phyloP scores from a whole-genome alignment of 1,139 yeast species.

The Geotrichum klebahnii region DNA sequence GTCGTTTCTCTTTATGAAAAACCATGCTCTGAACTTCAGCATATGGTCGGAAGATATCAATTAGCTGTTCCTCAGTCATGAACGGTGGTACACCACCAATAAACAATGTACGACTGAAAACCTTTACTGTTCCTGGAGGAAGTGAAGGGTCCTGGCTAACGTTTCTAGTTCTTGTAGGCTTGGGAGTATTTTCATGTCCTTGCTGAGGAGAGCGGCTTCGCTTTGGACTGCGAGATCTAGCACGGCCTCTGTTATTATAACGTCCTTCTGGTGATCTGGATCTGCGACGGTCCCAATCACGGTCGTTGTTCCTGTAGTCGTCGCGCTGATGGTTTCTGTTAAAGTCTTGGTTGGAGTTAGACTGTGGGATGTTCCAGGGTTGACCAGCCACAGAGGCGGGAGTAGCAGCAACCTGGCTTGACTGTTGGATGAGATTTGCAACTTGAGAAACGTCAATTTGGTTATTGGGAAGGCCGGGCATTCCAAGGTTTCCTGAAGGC shows the following conservation, averaged over 20 bases:
- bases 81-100: slow-evolving; percentile 87
- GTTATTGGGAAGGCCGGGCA: not conserved
- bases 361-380: slow-evolving; percentile 22
- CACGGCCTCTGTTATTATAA: slow-evolving; percentile 33
- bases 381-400: slow-evolving; percentile 23
- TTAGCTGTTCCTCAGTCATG: slow-evolving; percentile 72
- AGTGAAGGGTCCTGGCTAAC: slow-evolving; percentile 64
- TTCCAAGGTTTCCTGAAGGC: slow-evolving; percentile 23
- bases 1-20: slow-evolving; percentile 81
- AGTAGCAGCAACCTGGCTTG: slow-evolving; percentile 14
- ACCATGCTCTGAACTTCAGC: slow-evolving; percentile 94
- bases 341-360: slow-evolving; percentile 7
- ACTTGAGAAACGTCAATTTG: slow-evolving; percentile 20
- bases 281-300: slow-evolving; percentile 45
- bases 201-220: slow-evolving; percentile 39
- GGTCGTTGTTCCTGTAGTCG: slow-evolving; percentile 17
- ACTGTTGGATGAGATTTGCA: slow-evolving; percentile 22
- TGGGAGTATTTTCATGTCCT: slow-evolving; percentile 41
- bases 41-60: slow-evolving; percentile 62
- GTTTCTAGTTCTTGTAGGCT: slow-evolving; percentile 52
- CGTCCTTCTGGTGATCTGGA: slow-evolving; percentile 53
- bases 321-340: slow-evolving; percentile 14
- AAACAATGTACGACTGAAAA: slow-evolving; percentile 82
- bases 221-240: slow-evolving; percentile 34
- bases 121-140: slow-evolving; percentile 79